Evolutionary conservation across 345 rosid species (phyloP), one percentile per base, ranked within the genome.

Genomic region (Aegle marmelos): DNA sequence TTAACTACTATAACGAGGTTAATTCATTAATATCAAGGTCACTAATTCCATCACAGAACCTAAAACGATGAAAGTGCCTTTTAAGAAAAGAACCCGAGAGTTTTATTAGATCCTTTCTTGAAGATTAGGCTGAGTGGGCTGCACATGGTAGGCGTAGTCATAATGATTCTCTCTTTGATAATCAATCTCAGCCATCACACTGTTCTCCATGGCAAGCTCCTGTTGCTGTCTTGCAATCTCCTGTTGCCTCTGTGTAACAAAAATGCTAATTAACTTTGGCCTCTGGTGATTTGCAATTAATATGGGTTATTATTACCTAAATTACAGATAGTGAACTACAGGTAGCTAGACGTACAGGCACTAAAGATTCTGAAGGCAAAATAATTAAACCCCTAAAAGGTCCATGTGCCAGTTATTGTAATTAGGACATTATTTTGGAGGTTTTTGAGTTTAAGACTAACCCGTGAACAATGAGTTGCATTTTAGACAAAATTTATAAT

Each of bases 41-140:
- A 30, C 37, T 14, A 31, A 22, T 33, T 22, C 69, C 48, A 33
- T 65, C 25, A 65, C 16, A 33, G 10, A 9, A n/a, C 9, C 24
- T 1, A 3, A 34, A 65, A 19, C 21, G 69, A 25, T 34, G 6
- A 22, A 65, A 34, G 48, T 34, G 69, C 69, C 4, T 65, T 30
- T 62, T 6, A 11, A 14, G 28, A 68, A 68, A 68, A 33, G 19
- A 53, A n/a, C 34, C 36, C 69, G 3, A 62, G 22, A 66, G 13
- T 36, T 0, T 19, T 22, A 62, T 82, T 68, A 89, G 79, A 86
- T 88, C 74, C 89, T 86, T 62, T 88, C 89, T 72, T 89, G 91
- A 74, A 89, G 78, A 76, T 89, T 88, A 11, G 88, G 92, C 81
- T 88, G 92, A 73, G 86, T 82, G 1, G 92, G 92, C 82, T 86